Evolutionary conservation across 2,329 filamentous ascomycete species (phyloP).

Genomic region (Xylariomycetidae sp.): DNA sequence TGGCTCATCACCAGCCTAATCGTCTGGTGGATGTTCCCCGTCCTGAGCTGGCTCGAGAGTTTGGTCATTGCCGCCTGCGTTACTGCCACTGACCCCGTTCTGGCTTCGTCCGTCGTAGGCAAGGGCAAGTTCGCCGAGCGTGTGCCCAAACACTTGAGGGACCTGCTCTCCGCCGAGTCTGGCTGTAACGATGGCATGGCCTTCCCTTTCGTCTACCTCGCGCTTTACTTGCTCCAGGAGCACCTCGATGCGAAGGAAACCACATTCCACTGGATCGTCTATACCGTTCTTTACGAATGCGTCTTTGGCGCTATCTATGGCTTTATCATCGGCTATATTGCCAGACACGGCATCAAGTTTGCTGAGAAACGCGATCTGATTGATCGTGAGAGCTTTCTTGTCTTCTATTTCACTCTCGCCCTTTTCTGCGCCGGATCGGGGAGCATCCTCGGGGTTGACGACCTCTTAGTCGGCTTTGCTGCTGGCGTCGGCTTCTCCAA

Average conservation of each 20-base stretch:
- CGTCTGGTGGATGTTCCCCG: slow-evolving; percentile 83
- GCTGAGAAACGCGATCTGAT: slow-evolving; percentile 83
- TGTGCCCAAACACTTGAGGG: slow-evolving; percentile 94
- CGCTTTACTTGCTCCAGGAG: slow-evolving; percentile 84
- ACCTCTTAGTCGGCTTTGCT: slow-evolving; percentile 89
- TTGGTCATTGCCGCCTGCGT: slow-evolving; percentile 87
- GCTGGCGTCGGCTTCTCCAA: slow-evolving; percentile 99
- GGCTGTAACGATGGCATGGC: slow-evolving; percentile 99
- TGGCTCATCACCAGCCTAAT: slow-evolving; percentile 92
- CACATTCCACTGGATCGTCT: slow-evolving; percentile 80
- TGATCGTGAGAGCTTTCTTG: slow-evolving; percentile 93
- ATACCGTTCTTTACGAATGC: slow-evolving; percentile 92
- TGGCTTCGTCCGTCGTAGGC: slow-evolving; percentile 95
- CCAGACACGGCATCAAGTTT: slow-evolving; percentile 82
- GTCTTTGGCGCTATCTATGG: slow-evolving; percentile 87
- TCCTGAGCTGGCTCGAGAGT: slow-evolving; percentile 83
- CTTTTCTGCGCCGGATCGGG: slow-evolving; percentile 94
- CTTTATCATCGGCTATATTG: slow-evolving; percentile 81
- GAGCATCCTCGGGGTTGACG: slow-evolving; percentile 85
- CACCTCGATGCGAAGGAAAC: slow-evolving; percentile 64
- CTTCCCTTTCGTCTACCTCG: slow-evolving; percentile 94
- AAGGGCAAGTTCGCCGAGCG: slow-evolving; percentile 98
- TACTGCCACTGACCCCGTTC: slow-evolving; percentile 92
- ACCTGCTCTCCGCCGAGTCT: slow-evolving; percentile 91
- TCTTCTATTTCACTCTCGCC: slow-evolving; percentile 96